Conservation (phyloP, 257 asterid species). For the Orobanche coerulescens region DNA sequence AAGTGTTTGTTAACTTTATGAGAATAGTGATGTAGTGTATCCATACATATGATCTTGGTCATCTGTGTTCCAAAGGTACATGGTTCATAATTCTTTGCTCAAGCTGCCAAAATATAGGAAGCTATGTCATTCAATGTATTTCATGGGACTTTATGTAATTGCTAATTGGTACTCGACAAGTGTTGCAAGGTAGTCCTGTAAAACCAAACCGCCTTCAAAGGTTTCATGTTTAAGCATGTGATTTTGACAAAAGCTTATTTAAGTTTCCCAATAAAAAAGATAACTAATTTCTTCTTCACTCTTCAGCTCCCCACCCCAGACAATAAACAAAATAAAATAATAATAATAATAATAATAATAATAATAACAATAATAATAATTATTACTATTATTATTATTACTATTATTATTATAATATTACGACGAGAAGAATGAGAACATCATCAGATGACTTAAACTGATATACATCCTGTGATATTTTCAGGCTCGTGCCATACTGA, state of each 20-base stretch:
- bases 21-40: not conserved
- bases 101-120: not conserved
- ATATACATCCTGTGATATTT: slow-evolving; percentile 19
- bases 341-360: no score
- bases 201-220: not conserved
- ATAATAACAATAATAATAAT: no score
- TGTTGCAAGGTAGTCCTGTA: not conserved
- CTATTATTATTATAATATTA: no score
- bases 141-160: not conserved
- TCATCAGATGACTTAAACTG: slow-evolving; percentile 16
- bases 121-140: not conserved
- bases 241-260: not conserved
- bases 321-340: not conserved
- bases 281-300: not conserved
- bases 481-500: slow-evolving; percentile 92
- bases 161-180: not conserved
- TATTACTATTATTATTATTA: no score
- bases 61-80: not conserved
- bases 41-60: not conserved
- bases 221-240: not conserved
- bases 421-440: not conserved
- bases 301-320: not conserved
- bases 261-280: not conserved
- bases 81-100: not conserved
- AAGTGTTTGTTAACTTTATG: not conserved